Conservation (phyloP, 1,284 basidiomycete genomes). For the Microbotryum intermedium region DNA sequence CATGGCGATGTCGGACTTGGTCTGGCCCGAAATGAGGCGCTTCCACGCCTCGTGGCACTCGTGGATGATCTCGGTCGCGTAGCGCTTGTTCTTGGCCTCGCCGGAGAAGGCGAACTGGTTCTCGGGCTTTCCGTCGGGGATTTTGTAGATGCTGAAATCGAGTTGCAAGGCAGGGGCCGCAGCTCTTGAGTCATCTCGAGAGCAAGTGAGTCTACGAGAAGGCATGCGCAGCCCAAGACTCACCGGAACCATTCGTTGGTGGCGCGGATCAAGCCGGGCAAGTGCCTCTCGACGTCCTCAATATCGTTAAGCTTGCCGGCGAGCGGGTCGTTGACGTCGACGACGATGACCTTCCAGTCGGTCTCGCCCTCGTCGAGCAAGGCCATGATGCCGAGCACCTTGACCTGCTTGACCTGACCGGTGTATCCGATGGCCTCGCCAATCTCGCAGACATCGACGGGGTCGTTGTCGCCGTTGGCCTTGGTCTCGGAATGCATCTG, state of each 20-base stretch:
- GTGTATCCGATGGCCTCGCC: slow-evolving; percentile 96
- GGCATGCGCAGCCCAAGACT: slow-evolving; percentile 18
- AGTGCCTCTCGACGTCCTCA: slow-evolving; percentile 97
- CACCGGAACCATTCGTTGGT: slow-evolving; percentile 96
- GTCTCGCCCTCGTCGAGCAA: slow-evolving; percentile 96
- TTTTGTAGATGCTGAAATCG: slow-evolving; percentile 77
- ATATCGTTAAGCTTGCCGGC: slow-evolving; percentile 97
- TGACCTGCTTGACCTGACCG: slow-evolving; percentile 99
- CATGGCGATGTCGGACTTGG: slow-evolving; percentile 71
- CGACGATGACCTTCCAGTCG: slow-evolving; percentile 98
- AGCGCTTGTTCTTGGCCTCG: slow-evolving; percentile 96
- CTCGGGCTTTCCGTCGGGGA: slow-evolving; percentile 86
- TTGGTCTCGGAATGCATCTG: slow-evolving; percentile 90
- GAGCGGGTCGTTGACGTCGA: slow-evolving; percentile 92
- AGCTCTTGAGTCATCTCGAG: not conserved
- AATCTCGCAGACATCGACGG: slow-evolving; percentile 99
- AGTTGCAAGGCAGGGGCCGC: slow-evolving; percentile 9
- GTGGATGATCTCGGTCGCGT: slow-evolving; percentile 96
- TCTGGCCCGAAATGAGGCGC: slow-evolving; percentile 75
- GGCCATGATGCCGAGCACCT: slow-evolving; percentile 99
- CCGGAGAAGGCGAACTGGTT: slow-evolving; percentile 99
- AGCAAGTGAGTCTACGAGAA: not conserved
- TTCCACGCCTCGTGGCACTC: slow-evolving; percentile 99
- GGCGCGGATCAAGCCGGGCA: slow-evolving; percentile 85
- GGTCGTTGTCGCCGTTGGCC: slow-evolving; percentile 98